Percentiles rank a stretch among this genome's conserved stretches.
These are phyloP conservation scores for Scenedesmus sp. DNA, from an alignment of 163 green algal species.

Conservation along the genomic window DNA sequence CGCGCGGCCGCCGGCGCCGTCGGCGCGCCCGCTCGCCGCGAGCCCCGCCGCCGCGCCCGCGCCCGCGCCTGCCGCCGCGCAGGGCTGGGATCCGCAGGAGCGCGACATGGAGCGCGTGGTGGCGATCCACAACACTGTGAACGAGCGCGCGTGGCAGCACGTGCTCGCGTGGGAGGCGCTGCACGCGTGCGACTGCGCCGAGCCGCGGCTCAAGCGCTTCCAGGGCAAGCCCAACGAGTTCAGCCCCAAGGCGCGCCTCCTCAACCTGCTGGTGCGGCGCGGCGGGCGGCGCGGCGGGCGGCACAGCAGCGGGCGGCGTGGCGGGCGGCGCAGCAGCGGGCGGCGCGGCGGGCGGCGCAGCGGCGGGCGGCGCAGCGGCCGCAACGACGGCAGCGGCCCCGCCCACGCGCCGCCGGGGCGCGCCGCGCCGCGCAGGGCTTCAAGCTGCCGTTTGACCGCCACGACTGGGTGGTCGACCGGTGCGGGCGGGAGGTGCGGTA, in stretches of 20 bases:
- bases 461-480: conserved; percentile 95
- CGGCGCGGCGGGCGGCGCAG: too few relatives aligned
- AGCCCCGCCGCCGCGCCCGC: not conserved
- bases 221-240: conserved; percentile 80
- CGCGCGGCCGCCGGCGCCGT: too few relatives aligned
- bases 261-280: conserved; percentile 84
- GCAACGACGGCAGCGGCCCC: too few relatives aligned
- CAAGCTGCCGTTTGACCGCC: conserved; percentile 93
- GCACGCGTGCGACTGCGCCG: conserved; percentile 64
- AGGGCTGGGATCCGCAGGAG: conserved; percentile 84
- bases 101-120: conserved; percentile 93
- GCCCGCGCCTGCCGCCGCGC: not conserved
- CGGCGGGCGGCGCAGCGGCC: too few relatives aligned
- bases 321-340: too few relatives aligned
- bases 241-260: conserved; percentile 89
- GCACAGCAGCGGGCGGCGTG: too few relatives aligned
- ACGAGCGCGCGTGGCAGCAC: conserved; percentile 89
- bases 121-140: conserved; percentile 95
- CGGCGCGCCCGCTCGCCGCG: not conserved
- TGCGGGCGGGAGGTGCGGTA: conserved; percentile 83
- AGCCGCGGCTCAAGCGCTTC: conserved; percentile 80
- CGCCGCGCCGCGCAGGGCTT: conserved; percentile 78
- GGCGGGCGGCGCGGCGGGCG: not conserved
- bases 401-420: too few relatives aligned
- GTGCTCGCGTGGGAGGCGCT: conserved; percentile 80